These are phyloP conservation scores for Calonectria pseudoreteaudii DNA, from an alignment of 2,329 filamentous ascomycete genomes.

Conservation along the genomic window DNA sequence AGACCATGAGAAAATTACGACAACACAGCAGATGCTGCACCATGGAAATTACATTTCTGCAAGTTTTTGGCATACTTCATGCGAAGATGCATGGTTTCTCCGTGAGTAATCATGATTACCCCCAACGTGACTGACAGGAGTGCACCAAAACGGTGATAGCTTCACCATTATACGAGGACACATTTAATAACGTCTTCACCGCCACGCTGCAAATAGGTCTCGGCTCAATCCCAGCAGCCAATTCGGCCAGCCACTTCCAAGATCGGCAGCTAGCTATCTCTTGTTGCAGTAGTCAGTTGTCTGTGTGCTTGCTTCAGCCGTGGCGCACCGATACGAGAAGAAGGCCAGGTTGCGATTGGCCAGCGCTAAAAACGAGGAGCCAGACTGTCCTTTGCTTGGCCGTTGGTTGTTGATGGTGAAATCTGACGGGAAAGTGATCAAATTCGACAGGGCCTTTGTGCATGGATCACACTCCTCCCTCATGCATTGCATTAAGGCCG, in stretches of 20 bases:
- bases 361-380: background rate
- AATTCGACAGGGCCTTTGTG: background rate
- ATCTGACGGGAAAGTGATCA: background rate
- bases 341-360: background rate
- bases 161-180: background rate
- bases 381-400: background rate
- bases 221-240: background rate
- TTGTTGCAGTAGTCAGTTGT: background rate
- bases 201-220: background rate
- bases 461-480: background rate
- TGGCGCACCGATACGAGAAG: background rate
- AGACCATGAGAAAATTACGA: background rate
- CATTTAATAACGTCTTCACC: background rate
- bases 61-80: background rate
- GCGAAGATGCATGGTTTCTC: background rate
- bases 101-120: background rate
- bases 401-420: background rate
- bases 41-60: background rate
- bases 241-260: background rate
- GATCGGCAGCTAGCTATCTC: background rate
- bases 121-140: background rate
- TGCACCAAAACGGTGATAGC: background rate
- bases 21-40: background rate
- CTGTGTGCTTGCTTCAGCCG: background rate
- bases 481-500: background rate